Conservation (phyloP, 2,329 filamentous ascomycete genomes). For the Paecilomyces fulvus region DNA sequence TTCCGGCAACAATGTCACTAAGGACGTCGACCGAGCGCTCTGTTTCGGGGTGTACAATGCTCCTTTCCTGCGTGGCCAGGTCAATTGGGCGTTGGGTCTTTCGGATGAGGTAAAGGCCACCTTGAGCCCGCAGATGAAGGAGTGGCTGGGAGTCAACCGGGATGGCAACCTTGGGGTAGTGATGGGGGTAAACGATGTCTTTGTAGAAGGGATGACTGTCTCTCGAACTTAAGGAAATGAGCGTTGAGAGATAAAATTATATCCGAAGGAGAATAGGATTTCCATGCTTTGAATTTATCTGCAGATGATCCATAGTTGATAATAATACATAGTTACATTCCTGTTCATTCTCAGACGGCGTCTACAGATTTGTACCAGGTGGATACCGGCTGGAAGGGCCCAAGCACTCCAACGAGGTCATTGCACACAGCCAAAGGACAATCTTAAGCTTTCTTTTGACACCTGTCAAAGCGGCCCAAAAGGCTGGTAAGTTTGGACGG, state of each 20-base stretch:
- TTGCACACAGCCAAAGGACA: background rate
- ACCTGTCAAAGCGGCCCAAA: background rate
- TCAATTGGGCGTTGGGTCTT: constrained; percentile 25
- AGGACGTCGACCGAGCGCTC: constrained; percentile 22
- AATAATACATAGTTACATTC: background rate
- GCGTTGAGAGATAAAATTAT: background rate
- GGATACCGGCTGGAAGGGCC: background rate
- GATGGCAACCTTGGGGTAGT: constrained; percentile 1
- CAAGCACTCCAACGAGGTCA: background rate
- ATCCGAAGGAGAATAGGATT: background rate
- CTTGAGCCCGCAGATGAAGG: constrained; percentile 15
- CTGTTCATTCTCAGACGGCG: background rate
- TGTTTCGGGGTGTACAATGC: constrained; percentile 26
- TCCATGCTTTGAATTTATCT: background rate
- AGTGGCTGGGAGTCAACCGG: constrained; percentile 16
- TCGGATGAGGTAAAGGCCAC: constrained; percentile 18
- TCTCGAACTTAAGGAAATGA: background rate
- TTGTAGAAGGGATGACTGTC: background rate
- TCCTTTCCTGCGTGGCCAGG: constrained; percentile 20
- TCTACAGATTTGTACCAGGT: background rate
- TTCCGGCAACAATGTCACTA: constrained; percentile 21
- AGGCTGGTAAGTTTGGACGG: background rate
- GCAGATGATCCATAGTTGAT: background rate
- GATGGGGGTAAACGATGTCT: background rate
- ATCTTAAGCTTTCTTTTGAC: background rate